These are phyloP conservation scores for Silene coronaria DNA, from an alignment of 179 eudicot species.

Conservation along the genomic window DNA sequence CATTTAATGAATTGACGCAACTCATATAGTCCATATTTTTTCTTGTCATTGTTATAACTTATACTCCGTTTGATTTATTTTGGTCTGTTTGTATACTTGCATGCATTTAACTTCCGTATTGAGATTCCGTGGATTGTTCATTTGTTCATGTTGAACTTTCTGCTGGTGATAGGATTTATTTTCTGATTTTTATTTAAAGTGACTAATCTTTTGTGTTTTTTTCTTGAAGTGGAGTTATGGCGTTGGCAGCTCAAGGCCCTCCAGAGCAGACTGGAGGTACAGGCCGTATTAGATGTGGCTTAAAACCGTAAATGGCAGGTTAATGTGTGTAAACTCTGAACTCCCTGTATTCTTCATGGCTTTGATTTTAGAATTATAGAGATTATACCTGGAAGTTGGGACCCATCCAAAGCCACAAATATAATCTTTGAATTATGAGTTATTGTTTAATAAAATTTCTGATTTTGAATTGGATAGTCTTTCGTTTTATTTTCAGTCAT, in stretches of 20 bases:
- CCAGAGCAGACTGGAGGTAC: slow-evolving; percentile 48
- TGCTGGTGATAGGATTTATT: background rate
- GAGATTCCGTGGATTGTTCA: background rate
- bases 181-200: background rate
- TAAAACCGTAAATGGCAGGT: background rate
- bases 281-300: slow-evolving; percentile 29
- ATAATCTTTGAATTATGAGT: background rate
- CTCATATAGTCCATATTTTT: no score
- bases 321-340: background rate
- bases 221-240: slow-evolving; percentile 36
- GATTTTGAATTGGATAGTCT: background rate
- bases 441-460: background rate
- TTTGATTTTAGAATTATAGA: background rate
- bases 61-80: background rate
- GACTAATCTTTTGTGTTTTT: background rate
- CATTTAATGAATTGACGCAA: background rate
- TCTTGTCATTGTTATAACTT: no score
- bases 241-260: slow-evolving; percentile 38
- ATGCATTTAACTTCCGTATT: background rate
- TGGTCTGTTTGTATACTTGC: background rate
- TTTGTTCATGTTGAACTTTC: background rate
- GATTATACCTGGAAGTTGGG: background rate
- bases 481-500: background rate
- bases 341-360: background rate
- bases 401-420: background rate